phyloP scores from a whole-genome alignment of 2,329 filamentous ascomycete species.

The Exophiala sp. region DNA sequence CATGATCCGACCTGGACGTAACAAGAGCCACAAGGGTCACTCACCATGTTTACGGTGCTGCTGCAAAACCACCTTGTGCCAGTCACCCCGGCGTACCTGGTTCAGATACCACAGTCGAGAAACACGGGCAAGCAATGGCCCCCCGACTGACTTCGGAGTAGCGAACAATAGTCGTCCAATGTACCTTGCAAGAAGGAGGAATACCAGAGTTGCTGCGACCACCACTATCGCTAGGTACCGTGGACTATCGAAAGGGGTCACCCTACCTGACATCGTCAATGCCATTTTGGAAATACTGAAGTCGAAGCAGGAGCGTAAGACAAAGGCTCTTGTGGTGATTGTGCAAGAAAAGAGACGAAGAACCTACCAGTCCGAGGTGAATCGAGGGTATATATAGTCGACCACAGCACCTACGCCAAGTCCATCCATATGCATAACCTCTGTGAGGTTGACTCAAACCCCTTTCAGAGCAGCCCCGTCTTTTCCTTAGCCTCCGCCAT shows the following conservation, averaged over 20 bases:
- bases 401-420: neutral
- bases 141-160: neutral
- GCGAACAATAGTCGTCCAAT: neutral
- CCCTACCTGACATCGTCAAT: neutral
- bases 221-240: neutral
- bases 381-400: neutral
- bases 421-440: neutral
- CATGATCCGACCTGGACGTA: neutral
- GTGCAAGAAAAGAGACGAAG: neutral
- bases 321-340: neutral
- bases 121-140: conserved; percentile 35
- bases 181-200: neutral
- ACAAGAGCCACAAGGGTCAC: neutral
- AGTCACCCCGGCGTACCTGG: conserved; percentile 37
- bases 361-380: neutral
- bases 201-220: neutral
- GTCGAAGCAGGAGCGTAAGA: neutral
- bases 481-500: neutral
- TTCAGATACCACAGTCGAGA: conserved; percentile 29
- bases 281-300: neutral
- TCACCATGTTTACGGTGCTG: conserved; percentile 47
- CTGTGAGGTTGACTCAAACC: neutral
- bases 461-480: neutral
- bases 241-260: neutral
- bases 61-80: conserved; percentile 27